phyloP scores from a whole-genome alignment of 2,329 filamentous ascomycete species.

The Gaeumannomyces tritici region DNA sequence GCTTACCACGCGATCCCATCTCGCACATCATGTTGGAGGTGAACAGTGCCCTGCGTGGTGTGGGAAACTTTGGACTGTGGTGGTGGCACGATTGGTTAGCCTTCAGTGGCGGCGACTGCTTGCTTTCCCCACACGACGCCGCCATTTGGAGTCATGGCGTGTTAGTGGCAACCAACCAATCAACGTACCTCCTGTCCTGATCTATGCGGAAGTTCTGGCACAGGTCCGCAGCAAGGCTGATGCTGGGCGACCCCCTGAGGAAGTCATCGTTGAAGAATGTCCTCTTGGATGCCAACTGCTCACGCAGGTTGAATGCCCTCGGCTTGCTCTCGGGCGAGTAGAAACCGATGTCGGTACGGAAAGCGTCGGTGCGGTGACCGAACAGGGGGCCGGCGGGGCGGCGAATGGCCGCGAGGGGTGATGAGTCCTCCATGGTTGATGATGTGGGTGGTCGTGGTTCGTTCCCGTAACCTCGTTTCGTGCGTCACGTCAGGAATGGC shows the following conservation, averaged over 20 bases:
- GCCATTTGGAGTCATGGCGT: neutral
- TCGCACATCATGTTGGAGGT: conserved; percentile 58
- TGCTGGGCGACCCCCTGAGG: conserved; percentile 75
- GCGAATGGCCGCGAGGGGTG: conserved; percentile 88
- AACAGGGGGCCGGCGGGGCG: conserved; percentile 55
- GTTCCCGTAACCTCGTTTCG: neutral
- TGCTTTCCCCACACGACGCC: no score
- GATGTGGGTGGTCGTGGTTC: neutral
- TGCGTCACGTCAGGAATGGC: neutral
- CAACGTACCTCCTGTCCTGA: conserved; percentile 63
- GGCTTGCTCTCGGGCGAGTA: conserved; percentile 39
- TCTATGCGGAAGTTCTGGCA: conserved; percentile 97
- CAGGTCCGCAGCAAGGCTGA: conserved; percentile 84
- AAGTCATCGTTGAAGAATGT: conserved; percentile 81
- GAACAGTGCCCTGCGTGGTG: conserved; percentile 77
- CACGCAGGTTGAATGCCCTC: conserved; percentile 72
- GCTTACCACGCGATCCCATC: conserved; percentile 49
- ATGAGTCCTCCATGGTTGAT: conserved; percentile 75
- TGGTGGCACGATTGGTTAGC: neutral
- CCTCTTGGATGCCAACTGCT: conserved; percentile 42
- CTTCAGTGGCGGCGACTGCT: neutral
- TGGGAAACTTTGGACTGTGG: conserved; percentile 68
- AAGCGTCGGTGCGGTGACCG: conserved; percentile 43
- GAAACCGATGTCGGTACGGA: conserved; percentile 37
- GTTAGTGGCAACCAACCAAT: neutral